phyloP scores from a whole-genome alignment of 805 yeast genomes.

The Kuraishia piskuri region DNA sequence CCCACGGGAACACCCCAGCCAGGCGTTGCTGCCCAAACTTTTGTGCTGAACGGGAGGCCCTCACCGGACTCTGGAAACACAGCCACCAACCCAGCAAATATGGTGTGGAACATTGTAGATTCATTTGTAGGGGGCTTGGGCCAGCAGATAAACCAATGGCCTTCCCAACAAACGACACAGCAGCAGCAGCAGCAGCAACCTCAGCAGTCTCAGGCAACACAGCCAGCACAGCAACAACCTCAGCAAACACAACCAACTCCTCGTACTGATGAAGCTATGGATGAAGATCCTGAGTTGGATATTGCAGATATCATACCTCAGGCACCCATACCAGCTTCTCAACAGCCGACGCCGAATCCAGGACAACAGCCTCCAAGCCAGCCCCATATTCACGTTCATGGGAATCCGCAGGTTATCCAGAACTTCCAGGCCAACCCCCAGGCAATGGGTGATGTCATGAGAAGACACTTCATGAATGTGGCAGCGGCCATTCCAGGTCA shows the following conservation, averaged over 20 bases:
- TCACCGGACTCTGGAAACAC: not conserved
- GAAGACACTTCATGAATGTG: not conserved
- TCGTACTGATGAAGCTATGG: not conserved
- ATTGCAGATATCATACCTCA: not conserved
- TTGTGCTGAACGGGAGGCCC: not conserved
- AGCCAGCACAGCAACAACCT: no score
- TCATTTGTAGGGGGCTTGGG: not conserved
- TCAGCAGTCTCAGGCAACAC: not conserved
- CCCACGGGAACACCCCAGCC: not conserved
- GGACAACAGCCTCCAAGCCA: not conserved
- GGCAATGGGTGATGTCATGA: not conserved
- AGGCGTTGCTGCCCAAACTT: not conserved
- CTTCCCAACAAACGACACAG: not conserved
- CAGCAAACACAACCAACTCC: not conserved
- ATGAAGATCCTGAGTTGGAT: not conserved
- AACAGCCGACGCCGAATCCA: not conserved
- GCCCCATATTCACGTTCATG: not conserved
- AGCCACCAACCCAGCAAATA: not conserved
- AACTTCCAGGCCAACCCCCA: not conserved
- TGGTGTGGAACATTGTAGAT: not conserved
- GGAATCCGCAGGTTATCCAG: not conserved
- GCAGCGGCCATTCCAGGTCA: not conserved
- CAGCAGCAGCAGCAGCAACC: not conserved
- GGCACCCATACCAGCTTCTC: not conserved
- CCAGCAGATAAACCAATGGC: not conserved